These are phyloP conservation scores for Phytophthora multivora DNA, from an alignment of 352 stramenopile species.

Conservation along the genomic window DNA sequence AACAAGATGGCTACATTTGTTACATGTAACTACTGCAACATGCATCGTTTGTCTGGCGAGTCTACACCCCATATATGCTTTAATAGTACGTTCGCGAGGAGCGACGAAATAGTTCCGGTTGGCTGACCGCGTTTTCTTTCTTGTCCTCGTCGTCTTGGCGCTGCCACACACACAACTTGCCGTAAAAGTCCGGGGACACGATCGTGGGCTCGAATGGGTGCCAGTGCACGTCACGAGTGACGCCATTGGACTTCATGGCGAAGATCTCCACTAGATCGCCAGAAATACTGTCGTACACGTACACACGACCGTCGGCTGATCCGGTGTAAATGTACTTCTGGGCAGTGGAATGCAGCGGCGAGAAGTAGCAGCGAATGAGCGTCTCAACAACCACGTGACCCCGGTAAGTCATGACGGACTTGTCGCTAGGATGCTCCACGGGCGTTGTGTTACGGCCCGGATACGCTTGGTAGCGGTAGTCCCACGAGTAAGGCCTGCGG, in stretches of 20 bases:
- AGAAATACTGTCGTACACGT: conserved; percentile 81
- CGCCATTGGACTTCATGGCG: conserved; percentile 73
- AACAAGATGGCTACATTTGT: conserved; percentile 19
- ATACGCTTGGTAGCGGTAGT: conserved; percentile 86
- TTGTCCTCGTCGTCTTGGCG: conserved; percentile 44
- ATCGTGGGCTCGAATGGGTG: conserved; percentile 84
- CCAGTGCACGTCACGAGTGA: conserved; percentile 86
- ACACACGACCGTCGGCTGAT: conserved; percentile 82
- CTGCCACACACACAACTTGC: conserved; percentile 86
- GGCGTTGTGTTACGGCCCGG: conserved; percentile 59
- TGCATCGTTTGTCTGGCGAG: background rate
- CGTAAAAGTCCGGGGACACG: conserved; percentile 86
- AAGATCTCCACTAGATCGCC: conserved; percentile 81
- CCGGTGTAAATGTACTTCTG: conserved; percentile 89
- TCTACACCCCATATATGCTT: background rate
- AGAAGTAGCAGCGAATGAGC: conserved; percentile 87
- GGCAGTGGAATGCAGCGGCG: conserved; percentile 82
- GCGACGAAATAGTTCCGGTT: background rate
- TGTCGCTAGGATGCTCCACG: conserved; percentile 71
- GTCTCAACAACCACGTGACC: conserved; percentile 84
- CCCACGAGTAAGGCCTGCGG: conserved; percentile 67
- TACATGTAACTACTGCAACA: no score
- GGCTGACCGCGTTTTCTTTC: background rate
- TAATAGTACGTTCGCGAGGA: background rate
- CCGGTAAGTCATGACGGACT: conserved; percentile 86